A percentile compares a stretch with the other conserved stretches of the same genome.
phyloP scores from a whole-genome alignment of 1,284 basidiomycete genomes.

The Microbotryomycetes sp. region DNA sequence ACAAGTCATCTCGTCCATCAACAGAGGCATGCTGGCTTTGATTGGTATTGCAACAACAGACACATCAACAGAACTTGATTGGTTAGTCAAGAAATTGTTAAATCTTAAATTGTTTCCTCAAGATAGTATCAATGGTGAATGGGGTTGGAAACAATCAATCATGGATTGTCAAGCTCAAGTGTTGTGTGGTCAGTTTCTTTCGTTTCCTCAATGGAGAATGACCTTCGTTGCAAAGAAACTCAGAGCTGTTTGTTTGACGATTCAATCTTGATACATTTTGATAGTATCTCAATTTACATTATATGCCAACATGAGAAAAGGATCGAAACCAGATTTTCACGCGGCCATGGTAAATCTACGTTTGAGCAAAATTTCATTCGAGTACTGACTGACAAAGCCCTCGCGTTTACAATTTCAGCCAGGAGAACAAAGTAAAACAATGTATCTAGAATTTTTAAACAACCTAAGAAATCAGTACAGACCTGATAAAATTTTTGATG shows the following conservation, averaged over 20 bases:
- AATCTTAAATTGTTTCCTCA: constrained; percentile 26
- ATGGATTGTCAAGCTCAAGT: constrained; percentile 23
- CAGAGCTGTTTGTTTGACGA: not conserved
- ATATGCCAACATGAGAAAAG: constrained; percentile 29
- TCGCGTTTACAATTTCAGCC: constrained; percentile 11
- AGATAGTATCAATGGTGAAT: constrained; percentile 12
- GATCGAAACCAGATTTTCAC: constrained; percentile 36
- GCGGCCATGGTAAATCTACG: constrained; percentile 29
- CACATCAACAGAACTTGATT: constrained; percentile 17
- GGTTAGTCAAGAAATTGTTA: constrained; percentile 24
- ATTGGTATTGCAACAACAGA: constrained; percentile 27
- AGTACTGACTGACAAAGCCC: too few relatives aligned
- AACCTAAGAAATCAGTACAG: constrained; percentile 27
- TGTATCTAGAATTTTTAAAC: constrained; percentile 28
- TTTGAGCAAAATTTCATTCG: too few relatives aligned
- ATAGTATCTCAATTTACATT: constrained; percentile 36
- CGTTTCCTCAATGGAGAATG: not conserved
- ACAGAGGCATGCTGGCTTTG: constrained; percentile 12
- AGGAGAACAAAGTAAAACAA: constrained; percentile 20
- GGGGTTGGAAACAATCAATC: constrained; percentile 31
- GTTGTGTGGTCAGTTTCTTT: constrained; percentile 19
- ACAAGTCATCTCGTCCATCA: constrained; percentile 13
- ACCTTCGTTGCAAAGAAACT: not conserved
- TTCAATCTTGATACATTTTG: not conserved
- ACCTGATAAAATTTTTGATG: constrained; percentile 27